Evolutionary conservation across 768 basidiomycete genomes (phyloP), one percentile per base, ranked within the genome.

Genomic region (Coprinopsis marcescibilis): DNA sequence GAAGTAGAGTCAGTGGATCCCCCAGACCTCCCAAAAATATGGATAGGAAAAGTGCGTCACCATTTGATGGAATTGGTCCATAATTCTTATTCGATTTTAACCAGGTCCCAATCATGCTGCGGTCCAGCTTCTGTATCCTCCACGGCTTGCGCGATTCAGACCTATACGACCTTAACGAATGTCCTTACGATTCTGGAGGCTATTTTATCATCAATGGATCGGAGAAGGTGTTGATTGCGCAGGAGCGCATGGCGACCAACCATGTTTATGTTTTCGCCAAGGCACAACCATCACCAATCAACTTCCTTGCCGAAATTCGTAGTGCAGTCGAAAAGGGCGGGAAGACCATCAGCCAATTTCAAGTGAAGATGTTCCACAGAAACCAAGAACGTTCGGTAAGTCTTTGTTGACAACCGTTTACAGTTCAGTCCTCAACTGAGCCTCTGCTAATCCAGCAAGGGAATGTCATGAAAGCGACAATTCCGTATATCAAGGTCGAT

Each of bases 171-270:
- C 69, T 98, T 55, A 97, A 96, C 60, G 96, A 99, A 68, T 99
- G 96, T 62, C 95, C 95, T 4, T 95, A 94, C 60, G 96, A 99
- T 66, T 92, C 93, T 30, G 96, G 96, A 64, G 96, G 96, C 40
- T 99, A 99, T 64, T 99, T 99, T 65, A 91, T 99, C 61, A 97
- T 99, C 70, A 98, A 97, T 56, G 96, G 96, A 11, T 98, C 96
- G 2, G 96, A 99, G 64, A 99, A 99, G 66, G 96, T 99, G n/a
- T 75, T 99, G 51, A 99, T 99, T 64, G 96, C 96, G 1, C 96
- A 99, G 65, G 96, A 99, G 64, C 83, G 96, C 43, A 98, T 98
- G 94, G 95, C 96, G 8, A 94, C 92, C 19, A 99, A 99, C 69
- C 94, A 96, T 60, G 96, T 99, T 54, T 99, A 98, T 66, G 93